These are phyloP conservation scores for Erythrophleum ivorense DNA, from an alignment of 331 rosid genomes.

Conservation along the genomic window DNA sequence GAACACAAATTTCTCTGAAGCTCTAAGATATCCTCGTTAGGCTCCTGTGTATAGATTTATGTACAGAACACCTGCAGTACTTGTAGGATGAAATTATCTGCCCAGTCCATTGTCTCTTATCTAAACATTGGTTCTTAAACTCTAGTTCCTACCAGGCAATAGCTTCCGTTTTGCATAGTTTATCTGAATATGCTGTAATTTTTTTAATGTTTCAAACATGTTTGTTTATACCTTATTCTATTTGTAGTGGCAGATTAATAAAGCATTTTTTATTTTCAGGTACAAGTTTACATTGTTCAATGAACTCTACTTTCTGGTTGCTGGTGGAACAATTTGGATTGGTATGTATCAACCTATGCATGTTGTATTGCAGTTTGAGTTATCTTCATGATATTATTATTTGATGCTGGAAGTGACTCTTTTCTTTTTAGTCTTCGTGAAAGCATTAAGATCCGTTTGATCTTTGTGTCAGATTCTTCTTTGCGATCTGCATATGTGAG, in stretches of 20 bases:
- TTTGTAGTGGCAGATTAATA: conserved; percentile 27
- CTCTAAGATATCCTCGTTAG: not conserved
- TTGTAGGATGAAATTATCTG: not conserved
- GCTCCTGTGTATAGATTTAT: not conserved
- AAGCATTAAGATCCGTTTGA: conserved; percentile 24
- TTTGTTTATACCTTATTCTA: conserved; percentile 14
- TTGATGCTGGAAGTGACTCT: conserved; percentile 10
- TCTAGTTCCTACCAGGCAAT: conserved; percentile 13
- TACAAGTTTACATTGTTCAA: conserved; percentile 94
- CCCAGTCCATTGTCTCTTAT: not conserved
- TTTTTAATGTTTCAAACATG: not conserved
- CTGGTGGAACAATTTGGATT: conserved; percentile 99
- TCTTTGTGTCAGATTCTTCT: conserved; percentile 67
- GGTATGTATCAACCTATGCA: conserved; percentile 60
- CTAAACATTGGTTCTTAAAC: not conserved
- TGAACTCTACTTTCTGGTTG: conserved; percentile 97
- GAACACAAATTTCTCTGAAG: not conserved
- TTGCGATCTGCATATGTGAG: conserved; percentile 43
- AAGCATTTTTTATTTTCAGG: conserved; percentile 63
- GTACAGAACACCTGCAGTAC: not conserved
- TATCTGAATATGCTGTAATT: not conserved
- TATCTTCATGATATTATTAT: conserved; percentile 21
- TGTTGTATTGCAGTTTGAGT: conserved; percentile 25
- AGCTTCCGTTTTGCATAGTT: not conserved
- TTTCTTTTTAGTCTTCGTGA: conserved; percentile 14